Percentiles rank a stretch among this genome's conserved stretches.
Evolutionary conservation across 306 rosid species (phyloP).

Genomic region (Pueraria montana): DNA sequence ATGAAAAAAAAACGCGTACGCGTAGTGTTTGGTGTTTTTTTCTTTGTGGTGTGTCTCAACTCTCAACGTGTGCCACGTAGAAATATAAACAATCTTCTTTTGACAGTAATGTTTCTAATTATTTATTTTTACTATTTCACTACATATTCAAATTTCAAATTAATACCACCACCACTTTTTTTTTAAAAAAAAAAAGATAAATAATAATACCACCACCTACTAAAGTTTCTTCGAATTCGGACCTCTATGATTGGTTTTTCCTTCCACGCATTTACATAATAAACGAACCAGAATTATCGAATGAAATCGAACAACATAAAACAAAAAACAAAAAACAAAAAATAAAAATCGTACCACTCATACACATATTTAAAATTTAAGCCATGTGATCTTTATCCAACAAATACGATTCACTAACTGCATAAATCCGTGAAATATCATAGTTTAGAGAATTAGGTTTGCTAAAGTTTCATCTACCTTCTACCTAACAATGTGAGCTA

Average conservation of each 20-base stretch:
- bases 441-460: not conserved
- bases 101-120: not conserved
- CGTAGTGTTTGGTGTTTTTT: no score
- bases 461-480: not conserved
- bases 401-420: not conserved
- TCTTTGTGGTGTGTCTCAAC: no score
- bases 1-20: no score
- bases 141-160: conserved; percentile 2
- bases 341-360: not conserved
- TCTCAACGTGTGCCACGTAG: not conserved
- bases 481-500: not conserved
- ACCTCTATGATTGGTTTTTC: not conserved
- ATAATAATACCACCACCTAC: not conserved
- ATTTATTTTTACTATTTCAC: conserved; percentile 14
- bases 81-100: not conserved
- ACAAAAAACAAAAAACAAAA: not conserved
- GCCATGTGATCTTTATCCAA: not conserved
- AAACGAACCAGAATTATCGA: not conserved
- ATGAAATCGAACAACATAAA: not conserved
- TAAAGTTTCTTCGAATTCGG: not conserved
- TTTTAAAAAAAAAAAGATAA: no score
- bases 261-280: not conserved
- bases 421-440: not conserved
- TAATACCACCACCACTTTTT: not conserved
- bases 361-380: not conserved